Base-by-base conservation (phyloP, 2,329 filamentous ascomycete genomes). In the Exophiala oligosperma region DNA sequence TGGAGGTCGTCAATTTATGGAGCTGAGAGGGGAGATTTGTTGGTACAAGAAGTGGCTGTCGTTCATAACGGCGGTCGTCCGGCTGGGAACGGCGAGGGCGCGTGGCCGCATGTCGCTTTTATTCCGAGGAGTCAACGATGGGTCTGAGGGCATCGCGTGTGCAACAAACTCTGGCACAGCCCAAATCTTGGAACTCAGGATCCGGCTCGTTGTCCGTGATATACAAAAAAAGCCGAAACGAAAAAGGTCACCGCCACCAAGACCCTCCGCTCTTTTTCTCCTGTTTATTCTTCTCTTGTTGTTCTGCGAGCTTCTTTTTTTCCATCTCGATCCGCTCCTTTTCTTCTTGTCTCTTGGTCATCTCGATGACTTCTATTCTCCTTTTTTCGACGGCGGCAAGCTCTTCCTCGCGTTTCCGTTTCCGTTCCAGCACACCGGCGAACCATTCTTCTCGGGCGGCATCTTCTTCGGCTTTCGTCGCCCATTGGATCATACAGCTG, bases 361-460 rank as follows among this genome's bases (percentile, higher is more conserved):
- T 24, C 28, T 65, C 63, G 52, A 78, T 74, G 11, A 78, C 70
- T 56, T 77, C 72, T 63, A 66, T 68, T 56, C 75, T 72, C 47
- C 73, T 68, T 61, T 70, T 69, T 65, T 77, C 74, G 3, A 73
- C 73, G n/a, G 59, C 59, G 51, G 60, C 67, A 21, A 63, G 65
- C 41, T 82, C 80, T 68, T 87, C 86, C 73, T 91, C 87, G 38
- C 86, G 78, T 73, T 88, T 85, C 57, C 77, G 78, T 67, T 86
- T 83, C 56, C 92, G 81, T 76, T 91, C 84, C 67, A 90, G 80
- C 52, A 90, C 83, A 63, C 84, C 81, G 52, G 86, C 84, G 73
- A 97, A 97, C 94, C 94, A 99, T 72, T 97, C 92, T 74, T 92
- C 90, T 52, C 94, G 81, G 63, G 94, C 94, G 24, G 85, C 86